Percentiles rank a stretch among this genome's conserved stretches.
Conservation (phyloP, 257 asterid species). For the Solanum habrochaites region DNA sequence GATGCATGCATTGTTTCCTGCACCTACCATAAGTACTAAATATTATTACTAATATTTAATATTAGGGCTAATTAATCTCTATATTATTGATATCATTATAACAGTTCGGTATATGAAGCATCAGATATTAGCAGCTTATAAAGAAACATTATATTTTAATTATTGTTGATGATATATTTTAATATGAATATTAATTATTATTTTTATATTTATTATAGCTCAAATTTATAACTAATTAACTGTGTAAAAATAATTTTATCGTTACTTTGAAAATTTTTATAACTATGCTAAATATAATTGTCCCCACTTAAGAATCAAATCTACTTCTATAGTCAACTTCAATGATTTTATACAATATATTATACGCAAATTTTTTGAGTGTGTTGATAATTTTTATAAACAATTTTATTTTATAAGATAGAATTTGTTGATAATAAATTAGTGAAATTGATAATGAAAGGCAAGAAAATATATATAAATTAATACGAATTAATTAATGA, state of each 20-base stretch:
- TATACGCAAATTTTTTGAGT: background rate
- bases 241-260: rapidly evolving
- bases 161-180: rapidly evolving
- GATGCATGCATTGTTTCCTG: constrained; percentile 17
- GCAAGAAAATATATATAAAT: too few relatives aligned
- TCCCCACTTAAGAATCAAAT: background rate
- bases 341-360: background rate
- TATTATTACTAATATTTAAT: background rate
- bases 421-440: too few relatives aligned
- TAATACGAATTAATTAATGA: too few relatives aligned
- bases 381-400: background rate
- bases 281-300: background rate
- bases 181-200: rapidly evolving
- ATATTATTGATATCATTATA: background rate
- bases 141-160: background rate
- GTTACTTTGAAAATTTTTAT: rapidly evolving
- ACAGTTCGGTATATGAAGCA: rapidly evolving
- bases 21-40: background rate
- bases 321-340: background rate
- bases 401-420: background rate
- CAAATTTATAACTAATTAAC: rapidly evolving
- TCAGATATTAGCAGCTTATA: rapidly evolving
- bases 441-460: background rate
- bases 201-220: rapidly evolving
- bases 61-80: background rate